Percentiles rank a stretch among this genome's conserved stretches.
Evolutionary conservation across 805 yeast species (phyloP).

Genomic region (Candida golubevii): DNA sequence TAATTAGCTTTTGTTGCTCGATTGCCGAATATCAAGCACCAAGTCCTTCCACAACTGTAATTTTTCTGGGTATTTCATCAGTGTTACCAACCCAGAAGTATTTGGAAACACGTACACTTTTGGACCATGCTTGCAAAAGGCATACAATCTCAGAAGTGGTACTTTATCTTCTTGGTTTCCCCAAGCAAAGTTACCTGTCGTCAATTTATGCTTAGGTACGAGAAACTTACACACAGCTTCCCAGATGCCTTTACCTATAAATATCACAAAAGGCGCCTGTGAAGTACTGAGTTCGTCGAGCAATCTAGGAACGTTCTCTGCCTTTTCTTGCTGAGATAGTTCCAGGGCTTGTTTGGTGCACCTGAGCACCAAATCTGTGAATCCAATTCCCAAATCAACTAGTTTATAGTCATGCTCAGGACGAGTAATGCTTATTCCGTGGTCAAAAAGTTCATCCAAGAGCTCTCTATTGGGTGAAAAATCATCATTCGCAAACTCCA

Average conservation of each 20-base stretch:
- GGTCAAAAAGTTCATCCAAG: constrained; percentile 10
- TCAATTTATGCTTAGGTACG: constrained; percentile 20
- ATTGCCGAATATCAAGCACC: constrained; percentile 12
- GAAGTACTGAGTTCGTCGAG: constrained; percentile 38
- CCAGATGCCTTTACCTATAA: constrained; percentile 78
- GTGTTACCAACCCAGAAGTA: constrained; percentile 67
- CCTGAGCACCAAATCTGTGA: constrained; percentile 65
- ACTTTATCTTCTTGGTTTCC: constrained; percentile 37
- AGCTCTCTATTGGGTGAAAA: constrained; percentile 14
- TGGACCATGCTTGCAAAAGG: constrained; percentile 15
- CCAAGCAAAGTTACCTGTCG: constrained; percentile 43
- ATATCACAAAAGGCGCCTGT: constrained; percentile 44
- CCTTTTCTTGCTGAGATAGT: constrained; percentile 48
- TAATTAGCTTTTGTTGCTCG: not conserved
- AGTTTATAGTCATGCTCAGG: constrained; percentile 41
- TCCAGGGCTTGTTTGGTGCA: constrained; percentile 60
- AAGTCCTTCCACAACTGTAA: constrained; percentile 46
- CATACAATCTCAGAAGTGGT: constrained; percentile 8
- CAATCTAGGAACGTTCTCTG: constrained; percentile 49
- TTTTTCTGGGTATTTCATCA: constrained; percentile 42
- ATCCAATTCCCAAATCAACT: constrained; percentile 50
- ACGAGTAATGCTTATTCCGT: constrained; percentile 12
- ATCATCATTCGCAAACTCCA: constrained; percentile 1
- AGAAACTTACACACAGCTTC: constrained; percentile 45
- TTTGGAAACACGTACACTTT: constrained; percentile 60